Evolutionary conservation across 2,329 filamentous ascomycete genomes (phyloP).

Genomic region (Alternaria consortialis): DNA sequence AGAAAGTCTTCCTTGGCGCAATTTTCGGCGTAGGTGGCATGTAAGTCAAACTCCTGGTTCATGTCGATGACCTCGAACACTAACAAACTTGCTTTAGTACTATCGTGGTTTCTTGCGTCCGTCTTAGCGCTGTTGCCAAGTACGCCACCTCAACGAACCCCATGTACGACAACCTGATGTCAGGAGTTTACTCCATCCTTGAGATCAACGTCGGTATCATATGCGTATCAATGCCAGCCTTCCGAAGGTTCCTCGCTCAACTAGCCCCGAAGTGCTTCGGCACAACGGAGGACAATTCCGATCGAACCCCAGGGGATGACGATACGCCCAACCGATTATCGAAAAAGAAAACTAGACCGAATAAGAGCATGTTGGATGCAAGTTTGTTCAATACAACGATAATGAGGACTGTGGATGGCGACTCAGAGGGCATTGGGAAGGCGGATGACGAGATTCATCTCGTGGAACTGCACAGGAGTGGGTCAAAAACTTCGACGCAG

Average conservation of each 20-base stretch:
- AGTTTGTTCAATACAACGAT: not conserved
- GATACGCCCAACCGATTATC: slow-evolving; percentile 4
- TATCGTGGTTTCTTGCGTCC: slow-evolving; percentile 53
- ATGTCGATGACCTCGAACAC: not conserved
- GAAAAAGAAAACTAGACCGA: not conserved
- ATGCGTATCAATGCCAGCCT: slow-evolving; percentile 29
- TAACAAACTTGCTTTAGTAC: slow-evolving; percentile 12
- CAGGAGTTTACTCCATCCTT: slow-evolving; percentile 25
- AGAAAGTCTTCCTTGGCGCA: slow-evolving; percentile 41
- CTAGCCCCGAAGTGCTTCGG: slow-evolving; percentile 46
- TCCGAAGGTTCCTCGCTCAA: slow-evolving; percentile 24
- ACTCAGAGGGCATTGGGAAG: not conserved
- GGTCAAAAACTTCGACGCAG: not conserved
- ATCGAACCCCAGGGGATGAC: slow-evolving; percentile 3
- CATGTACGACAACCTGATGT: slow-evolving; percentile 42
- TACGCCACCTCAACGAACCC: slow-evolving; percentile 54
- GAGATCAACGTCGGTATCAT: slow-evolving; percentile 29
- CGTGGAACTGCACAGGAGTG: not conserved
- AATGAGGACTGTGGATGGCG: not conserved
- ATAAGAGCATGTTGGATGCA: not conserved
- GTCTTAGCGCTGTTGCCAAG: slow-evolving; percentile 52
- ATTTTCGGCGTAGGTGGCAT: slow-evolving; percentile 48
- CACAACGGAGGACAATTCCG: slow-evolving; percentile 12
- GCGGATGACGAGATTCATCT: not conserved
- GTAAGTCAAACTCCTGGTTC: slow-evolving; percentile 34